Percentiles rank a stretch among this genome's conserved stretches.
phyloP scores from a whole-genome alignment of 495 filamentous ascomycete genomes.

The Lasiosphaeria miniovina region DNA sequence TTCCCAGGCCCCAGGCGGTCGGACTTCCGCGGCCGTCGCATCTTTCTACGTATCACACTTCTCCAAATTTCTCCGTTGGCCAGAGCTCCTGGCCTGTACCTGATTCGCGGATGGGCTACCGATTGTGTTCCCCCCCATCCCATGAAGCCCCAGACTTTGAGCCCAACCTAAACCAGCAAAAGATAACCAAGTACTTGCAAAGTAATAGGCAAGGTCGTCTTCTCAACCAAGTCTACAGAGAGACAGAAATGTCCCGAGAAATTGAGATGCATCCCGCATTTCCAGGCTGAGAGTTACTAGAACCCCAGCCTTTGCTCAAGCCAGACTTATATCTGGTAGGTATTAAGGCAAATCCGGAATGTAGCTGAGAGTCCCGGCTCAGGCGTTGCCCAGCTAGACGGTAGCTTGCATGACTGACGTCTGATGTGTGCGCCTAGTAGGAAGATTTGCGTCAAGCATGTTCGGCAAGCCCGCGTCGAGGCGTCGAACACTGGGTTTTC shows the following conservation, averaged over 20 bases:
- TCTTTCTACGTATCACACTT: not conserved
- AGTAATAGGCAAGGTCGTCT: too few relatives aligned
- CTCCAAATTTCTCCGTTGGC: not conserved
- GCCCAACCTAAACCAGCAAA: not conserved
- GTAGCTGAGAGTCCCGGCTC: not conserved
- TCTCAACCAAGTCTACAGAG: too few relatives aligned
- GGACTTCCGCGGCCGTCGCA: not conserved
- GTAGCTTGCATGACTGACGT: not conserved
- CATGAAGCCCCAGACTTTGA: not conserved
- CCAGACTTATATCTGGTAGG: not conserved
- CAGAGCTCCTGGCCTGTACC: not conserved
- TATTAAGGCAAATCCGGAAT: not conserved
- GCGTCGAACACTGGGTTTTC: not conserved
- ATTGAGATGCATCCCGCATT: too few relatives aligned
- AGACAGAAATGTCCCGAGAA: too few relatives aligned
- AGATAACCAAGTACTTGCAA: too few relatives aligned
- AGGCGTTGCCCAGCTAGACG: not conserved
- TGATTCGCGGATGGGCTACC: not conserved
- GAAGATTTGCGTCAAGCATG: constrained; percentile 4
- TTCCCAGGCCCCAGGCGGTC: not conserved
- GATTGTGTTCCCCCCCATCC: not conserved
- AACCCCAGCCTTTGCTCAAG: not conserved
- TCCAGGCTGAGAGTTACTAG: too few relatives aligned
- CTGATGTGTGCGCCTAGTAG: not conserved
- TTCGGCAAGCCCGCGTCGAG: not conserved